Evolutionary conservation across 202 grass and related monocot species (phyloP).

Genomic region (Bolboschoenoplectus hybrid): DNA sequence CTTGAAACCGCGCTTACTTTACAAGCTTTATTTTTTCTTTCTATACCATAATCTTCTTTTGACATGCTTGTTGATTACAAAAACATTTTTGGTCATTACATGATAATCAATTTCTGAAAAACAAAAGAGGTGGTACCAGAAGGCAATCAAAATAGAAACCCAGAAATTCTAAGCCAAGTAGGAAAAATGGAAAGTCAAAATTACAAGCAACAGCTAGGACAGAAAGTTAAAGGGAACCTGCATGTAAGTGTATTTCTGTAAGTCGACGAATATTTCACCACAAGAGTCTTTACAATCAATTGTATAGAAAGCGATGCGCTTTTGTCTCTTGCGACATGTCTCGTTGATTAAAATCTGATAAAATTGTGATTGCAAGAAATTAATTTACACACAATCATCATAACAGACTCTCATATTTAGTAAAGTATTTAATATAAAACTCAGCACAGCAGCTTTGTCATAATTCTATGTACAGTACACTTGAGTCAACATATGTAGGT

Average conservation of each 20-base stretch:
- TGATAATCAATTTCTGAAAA: background rate
- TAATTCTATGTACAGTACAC: background rate
- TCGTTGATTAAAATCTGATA: slow-evolving; percentile 72
- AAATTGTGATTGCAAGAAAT: slow-evolving; percentile 8
- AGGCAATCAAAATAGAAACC: background rate
- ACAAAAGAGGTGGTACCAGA: background rate
- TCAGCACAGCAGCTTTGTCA: background rate
- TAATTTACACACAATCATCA: slow-evolving; percentile 33
- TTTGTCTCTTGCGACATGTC: slow-evolving; percentile 78
- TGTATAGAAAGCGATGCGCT: slow-evolving; percentile 80
- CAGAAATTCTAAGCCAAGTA: background rate
- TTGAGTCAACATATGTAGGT: background rate
- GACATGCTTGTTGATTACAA: background rate
- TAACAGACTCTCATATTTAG: background rate
- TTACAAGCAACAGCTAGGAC: background rate
- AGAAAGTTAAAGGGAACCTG: slow-evolving; percentile 56
- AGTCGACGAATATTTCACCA: slow-evolving; percentile 94
- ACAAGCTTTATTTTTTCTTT: background rate
- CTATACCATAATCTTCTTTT: slow-evolving; percentile 4
- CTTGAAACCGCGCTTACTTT: background rate
- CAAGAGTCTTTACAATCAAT: slow-evolving; percentile 91
- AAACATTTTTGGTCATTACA: background rate
- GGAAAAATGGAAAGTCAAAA: slow-evolving; percentile 2
- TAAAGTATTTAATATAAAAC: slow-evolving; percentile 22
- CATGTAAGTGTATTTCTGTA: slow-evolving; percentile 78